Conservation (phyloP, 129 eudicot genomes). For the Oenanthe sinensis region DNA sequence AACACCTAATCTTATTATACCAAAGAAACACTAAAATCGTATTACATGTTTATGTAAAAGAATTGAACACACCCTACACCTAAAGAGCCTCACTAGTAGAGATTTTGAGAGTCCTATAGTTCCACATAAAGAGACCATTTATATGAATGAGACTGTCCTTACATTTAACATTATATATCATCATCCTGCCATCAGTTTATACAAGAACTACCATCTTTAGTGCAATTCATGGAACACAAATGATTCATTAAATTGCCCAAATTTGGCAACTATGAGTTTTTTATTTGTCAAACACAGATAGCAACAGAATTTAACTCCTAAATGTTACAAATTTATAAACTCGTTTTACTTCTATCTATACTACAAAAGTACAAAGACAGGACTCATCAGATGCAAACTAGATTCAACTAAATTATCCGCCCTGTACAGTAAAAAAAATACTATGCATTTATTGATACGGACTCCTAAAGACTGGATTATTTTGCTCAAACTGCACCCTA, state of each 20-base stretch:
- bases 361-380: background rate
- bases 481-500: no score
- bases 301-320: background rate
- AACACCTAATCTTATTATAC: background rate
- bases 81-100: background rate
- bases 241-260: background rate
- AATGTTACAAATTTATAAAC: no score
- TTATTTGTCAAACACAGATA: background rate
- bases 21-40: background rate
- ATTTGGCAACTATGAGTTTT: background rate
- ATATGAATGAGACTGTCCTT: background rate
- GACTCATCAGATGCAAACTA: background rate
- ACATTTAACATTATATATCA: background rate
- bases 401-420: background rate
- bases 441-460: background rate
- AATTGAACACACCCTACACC: background rate
- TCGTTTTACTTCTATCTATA: background rate
- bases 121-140: background rate
- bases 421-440: background rate
- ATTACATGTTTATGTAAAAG: background rate
- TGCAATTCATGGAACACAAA: background rate
- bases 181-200: background rate
- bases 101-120: background rate
- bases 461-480: no score
- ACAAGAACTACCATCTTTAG: background rate